Conservation (phyloP, 371 early-diverging fungal genomes). For the Smittium mucronatum region DNA sequence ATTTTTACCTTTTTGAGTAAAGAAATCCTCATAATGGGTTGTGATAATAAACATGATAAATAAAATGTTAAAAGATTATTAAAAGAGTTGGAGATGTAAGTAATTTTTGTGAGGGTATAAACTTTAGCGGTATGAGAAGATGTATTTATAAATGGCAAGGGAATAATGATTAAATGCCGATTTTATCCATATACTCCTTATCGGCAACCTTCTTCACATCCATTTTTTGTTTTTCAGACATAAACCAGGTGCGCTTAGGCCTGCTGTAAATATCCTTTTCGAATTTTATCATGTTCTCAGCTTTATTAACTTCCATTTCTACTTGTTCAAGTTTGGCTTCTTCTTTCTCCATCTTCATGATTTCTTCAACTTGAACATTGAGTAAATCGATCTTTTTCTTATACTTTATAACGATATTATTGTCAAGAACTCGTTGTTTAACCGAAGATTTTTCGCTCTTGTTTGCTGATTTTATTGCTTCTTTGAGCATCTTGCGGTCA, state of each 20-base stretch:
- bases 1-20: too few relatives aligned
- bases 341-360: conserved; percentile 72
- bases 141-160: too few relatives aligned
- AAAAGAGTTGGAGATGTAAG: too few relatives aligned
- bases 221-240: conserved; percentile 1
- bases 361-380: conserved; percentile 47
- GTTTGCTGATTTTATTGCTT: conserved; percentile 72
- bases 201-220: neutral
- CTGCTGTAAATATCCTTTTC: conserved; percentile 75
- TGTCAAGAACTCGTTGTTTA: conserved; percentile 75
- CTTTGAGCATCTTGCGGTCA: conserved; percentile 85
- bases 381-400: conserved; percentile 45
- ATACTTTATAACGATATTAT: conserved; percentile 60
- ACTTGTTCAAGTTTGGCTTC: conserved; percentile 54
- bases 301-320: conserved; percentile 80
- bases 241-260: conserved; percentile 88
- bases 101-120: too few relatives aligned
- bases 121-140: too few relatives aligned
- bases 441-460: conserved; percentile 41
- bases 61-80: too few relatives aligned
- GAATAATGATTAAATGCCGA: neutral
- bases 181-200: conserved; percentile 6
- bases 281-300: conserved; percentile 70
- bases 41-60: too few relatives aligned
- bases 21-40: too few relatives aligned